Base-by-base conservation (phyloP, 2,329 filamentous ascomycete species). In the Diplodia seriata region DNA sequence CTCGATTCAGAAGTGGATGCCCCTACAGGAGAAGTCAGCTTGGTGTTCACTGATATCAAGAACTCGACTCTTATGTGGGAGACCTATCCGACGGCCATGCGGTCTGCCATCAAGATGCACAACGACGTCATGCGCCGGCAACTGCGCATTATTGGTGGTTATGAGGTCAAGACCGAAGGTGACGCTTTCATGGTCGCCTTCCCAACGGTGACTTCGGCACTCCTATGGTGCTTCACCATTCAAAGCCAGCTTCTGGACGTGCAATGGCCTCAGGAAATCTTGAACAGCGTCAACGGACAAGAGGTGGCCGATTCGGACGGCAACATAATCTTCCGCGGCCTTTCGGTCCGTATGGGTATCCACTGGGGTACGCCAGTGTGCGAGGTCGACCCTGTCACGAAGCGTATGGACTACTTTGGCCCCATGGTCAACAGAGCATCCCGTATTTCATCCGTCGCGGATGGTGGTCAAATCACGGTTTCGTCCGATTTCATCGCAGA, bases 161-260 rank as follows among this genome's bases (percentile, higher is more conserved):
- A 97, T 76, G 95, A 99, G 81, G 95, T 99, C 79, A 99, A 99
- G 85, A 99, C 95, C 20, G 95, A 99, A 92, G 95, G 95, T 72
- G 95, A 99, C 80, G 95, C 95, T 9, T 99, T 99, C 76, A 98
- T 99, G 94, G 95, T 99, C 38, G 97, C 94, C 11, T 99, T 99
- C 80, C 92, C 94, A 1, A 98, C 95, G 0, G 93, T 95, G 2
- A 98, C 95, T 1, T 95, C 94, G 9, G 95, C 95, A 5, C 82
- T 99, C 59, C 85, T 99, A 8, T 99, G 95, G 95, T 96, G 91
- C 73, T 99, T 99, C 81, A 92, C 93, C 26, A 94, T 97, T 33
- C 95, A 99, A 78, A 90, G 89, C 72, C 87, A 91, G 74, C 87
- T 99, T 4, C 86, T 99, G 1, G 92, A 97, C 71, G 92, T 96